phyloP scores from a whole-genome alignment of 2,329 filamentous ascomycete species.

The Diaporthe sp. region DNA sequence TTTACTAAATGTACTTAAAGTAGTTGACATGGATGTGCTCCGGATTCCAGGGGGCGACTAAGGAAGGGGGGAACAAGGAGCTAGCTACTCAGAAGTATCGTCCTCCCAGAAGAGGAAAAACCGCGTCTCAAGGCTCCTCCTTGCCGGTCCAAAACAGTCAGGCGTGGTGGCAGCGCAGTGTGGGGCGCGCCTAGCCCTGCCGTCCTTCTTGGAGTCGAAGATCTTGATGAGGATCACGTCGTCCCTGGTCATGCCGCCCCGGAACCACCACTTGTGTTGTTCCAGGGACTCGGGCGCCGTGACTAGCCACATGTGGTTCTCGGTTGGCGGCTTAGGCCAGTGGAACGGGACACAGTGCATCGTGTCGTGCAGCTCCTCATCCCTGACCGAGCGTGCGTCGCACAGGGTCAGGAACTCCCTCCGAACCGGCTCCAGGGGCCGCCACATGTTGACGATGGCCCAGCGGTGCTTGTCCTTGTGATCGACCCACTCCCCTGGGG shows the following conservation, averaged over 20 bases:
- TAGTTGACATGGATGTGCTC: not conserved
- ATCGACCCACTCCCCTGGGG: not conserved
- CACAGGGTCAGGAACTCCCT: slow-evolving; percentile 6
- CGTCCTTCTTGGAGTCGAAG: slow-evolving; percentile 14
- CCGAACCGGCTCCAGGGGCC: slow-evolving; percentile 8
- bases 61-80: not conserved
- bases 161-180: slow-evolving; percentile 1
- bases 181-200: not conserved
- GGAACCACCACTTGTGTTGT: slow-evolving; percentile 13
- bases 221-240: slow-evolving; percentile 16
- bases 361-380: slow-evolving; percentile 13
- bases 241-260: slow-evolving; percentile 8
- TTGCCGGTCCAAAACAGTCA: slow-evolving; percentile 13
- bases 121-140: slow-evolving; percentile 4
- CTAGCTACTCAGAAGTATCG: slow-evolving; percentile 7
- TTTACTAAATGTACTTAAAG: not conserved
- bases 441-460: slow-evolving; percentile 18
- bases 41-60: not conserved
- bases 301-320: slow-evolving; percentile 15
- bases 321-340: slow-evolving; percentile 3
- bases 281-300: slow-evolving; percentile 7
- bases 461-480: slow-evolving; percentile 16
- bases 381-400: slow-evolving; percentile 6
- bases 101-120: slow-evolving; percentile 14
- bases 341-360: slow-evolving; percentile 8